phyloP scores from a whole-genome alignment of 495 filamentous ascomycete genomes.

The Penicillium pulvis region DNA sequence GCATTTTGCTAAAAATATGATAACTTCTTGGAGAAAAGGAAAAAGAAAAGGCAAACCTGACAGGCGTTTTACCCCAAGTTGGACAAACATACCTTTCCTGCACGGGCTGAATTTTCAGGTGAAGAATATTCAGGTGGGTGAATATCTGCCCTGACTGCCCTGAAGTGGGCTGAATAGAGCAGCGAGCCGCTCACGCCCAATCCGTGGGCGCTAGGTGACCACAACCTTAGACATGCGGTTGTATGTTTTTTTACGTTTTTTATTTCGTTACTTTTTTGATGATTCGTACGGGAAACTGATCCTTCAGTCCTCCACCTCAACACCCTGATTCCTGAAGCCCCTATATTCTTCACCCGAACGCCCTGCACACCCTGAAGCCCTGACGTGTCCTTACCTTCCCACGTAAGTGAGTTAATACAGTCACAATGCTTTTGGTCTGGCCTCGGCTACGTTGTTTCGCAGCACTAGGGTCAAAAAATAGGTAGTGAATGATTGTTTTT shows the following conservation, averaged over 20 bases:
- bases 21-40: neutral
- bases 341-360: too few species aligned
- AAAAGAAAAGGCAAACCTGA: neutral
- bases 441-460: too few species aligned
- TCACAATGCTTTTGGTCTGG: too few species aligned
- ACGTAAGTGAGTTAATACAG: too few species aligned
- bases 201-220: conserved; percentile 15
- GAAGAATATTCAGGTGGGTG: conserved; percentile 12
- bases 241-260: conserved; percentile 11
- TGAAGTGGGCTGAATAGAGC: conserved; percentile 7
- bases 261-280: too few species aligned
- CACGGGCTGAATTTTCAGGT: neutral
- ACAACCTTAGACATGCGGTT: conserved; percentile 9
- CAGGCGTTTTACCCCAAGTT: neutral
- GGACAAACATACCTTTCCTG: conserved; percentile 2
- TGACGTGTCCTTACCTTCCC: too few species aligned
- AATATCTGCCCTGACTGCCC: conserved; percentile 10
- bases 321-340: too few species aligned
- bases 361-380: too few species aligned
- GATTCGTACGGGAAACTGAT: too few species aligned
- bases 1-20: neutral
- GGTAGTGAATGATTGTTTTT: too few species aligned
- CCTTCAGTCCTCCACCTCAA: too few species aligned
- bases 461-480: too few species aligned
- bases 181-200: conserved; percentile 9